Evolutionary conservation across 371 early-diverging fungal species (phyloP), one percentile per base, ranked within the genome.

Genomic region (Lichtheimia ramosa): DNA sequence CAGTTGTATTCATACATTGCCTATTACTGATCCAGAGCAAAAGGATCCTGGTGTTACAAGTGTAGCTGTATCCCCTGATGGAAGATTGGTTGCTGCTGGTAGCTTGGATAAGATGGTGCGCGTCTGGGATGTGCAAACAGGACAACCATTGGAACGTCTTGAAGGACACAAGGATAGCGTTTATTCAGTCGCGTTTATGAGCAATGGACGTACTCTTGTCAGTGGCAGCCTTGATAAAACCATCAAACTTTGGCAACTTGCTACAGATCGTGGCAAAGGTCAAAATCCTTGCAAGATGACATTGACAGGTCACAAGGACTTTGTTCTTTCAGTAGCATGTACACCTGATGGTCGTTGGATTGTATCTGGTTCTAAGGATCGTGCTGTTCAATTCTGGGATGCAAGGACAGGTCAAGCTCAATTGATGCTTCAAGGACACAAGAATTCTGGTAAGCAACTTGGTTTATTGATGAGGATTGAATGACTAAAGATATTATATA

Each of bases 361-460:
- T 4, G 92, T 97, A 7, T 90, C 92, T 50, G 97, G 96, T 12
- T 90, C 91, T 61, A 97, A 97, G 71, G 98, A 97, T 73, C 91
- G 97, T 52, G 88, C 89, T 15, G 96, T 97, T 49, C 92, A 92
- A 58, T 93, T 97, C 66, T 97, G 97, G 97, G 96, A 96, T 68
- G 92, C 90, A 23, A 74, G 82, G 51, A 84, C 86, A 1, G 85
- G 83, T 13, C 83, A 86, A 50, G 87, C 89, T 24, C 91, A 91
- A 76, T 92, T 96, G 64, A 92, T 95, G 92, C 75, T 98, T 56
- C 94, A 93, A 63, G 98, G 98, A 40, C 97, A 97, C 71, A 95
- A 95, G 73, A 96, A 97, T 73, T 95, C 96, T 52, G 92, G 91
- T 91, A 81, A 59, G 57, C 14, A 18, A 14, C 25, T 6, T 23